These are phyloP conservation scores for Glaciozyma antarctica DNA, from an alignment of 768 basidiomycete genomes.

Conservation along the genomic window DNA sequence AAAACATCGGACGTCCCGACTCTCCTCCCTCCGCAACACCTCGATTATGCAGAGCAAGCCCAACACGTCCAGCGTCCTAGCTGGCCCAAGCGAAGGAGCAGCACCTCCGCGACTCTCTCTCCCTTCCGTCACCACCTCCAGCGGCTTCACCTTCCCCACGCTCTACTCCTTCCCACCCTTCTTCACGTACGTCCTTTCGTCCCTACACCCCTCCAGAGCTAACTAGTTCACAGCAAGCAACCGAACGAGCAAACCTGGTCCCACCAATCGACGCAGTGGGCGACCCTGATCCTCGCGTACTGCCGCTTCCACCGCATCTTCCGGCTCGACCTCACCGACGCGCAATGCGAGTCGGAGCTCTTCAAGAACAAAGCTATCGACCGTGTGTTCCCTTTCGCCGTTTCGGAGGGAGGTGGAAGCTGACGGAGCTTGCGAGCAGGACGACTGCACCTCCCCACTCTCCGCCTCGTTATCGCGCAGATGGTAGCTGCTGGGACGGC, in stretches of 20 bases:
- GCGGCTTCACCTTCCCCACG: conserved; percentile 40
- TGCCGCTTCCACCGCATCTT: conserved; percentile 37
- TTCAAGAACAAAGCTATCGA: conserved; percentile 38
- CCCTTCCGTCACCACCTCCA: conserved; percentile 7
- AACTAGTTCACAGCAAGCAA: conserved; percentile 36
- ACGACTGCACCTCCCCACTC: conserved; percentile 3
- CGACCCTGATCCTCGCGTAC: conserved; percentile 39
- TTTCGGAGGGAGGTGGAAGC: not conserved
- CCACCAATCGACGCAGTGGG: conserved; percentile 41
- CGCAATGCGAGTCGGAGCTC: conserved; percentile 33
- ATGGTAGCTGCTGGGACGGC: conserved; percentile 11
- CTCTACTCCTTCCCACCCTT: conserved; percentile 44
- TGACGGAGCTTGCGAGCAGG: not conserved
- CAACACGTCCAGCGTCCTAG: not conserved
- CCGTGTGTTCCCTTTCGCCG: conserved; percentile 29
- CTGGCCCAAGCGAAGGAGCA: not conserved
- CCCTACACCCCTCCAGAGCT: not conserved
- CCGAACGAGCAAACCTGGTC: conserved; percentile 40
- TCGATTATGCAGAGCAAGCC: not conserved
- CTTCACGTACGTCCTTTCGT: conserved; percentile 38
- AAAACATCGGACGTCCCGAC: too few species aligned
- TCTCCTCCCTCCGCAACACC: not conserved
- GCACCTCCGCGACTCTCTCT: conserved; percentile 4
- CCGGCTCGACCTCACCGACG: conserved; percentile 34
- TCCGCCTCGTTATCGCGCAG: not conserved